Percentiles rank a stretch among this genome's conserved stretches.
These are phyloP conservation scores for Stachybotrys chartarum DNA, from an alignment of 2,329 filamentous ascomycete species.

Conservation along the genomic window DNA sequence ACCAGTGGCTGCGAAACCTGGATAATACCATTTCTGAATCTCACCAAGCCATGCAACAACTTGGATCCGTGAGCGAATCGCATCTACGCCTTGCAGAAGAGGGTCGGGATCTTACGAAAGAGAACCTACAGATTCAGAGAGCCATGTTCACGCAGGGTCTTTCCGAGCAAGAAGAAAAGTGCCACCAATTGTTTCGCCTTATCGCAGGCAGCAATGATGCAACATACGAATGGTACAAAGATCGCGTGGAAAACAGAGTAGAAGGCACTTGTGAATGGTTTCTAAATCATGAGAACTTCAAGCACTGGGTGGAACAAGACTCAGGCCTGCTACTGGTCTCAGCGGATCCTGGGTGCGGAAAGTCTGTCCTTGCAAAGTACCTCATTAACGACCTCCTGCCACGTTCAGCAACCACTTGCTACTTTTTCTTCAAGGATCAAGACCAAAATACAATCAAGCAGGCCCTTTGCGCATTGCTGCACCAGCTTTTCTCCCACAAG, in stretches of 20 bases:
- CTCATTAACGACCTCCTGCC: conserved; percentile 20
- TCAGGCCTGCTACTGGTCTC: conserved; percentile 25
- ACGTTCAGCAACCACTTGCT: conserved; percentile 21
- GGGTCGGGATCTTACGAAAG: not conserved
- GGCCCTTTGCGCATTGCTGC: conserved; percentile 31
- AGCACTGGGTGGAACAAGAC: conserved; percentile 16
- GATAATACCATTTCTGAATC: not conserved
- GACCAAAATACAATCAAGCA: conserved; percentile 24
- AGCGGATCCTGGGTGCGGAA: conserved; percentile 31
- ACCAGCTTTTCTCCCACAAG: conserved; percentile 27
- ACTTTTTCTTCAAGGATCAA: conserved; percentile 36
- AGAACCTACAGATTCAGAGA: not conserved
- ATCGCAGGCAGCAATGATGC: not conserved
- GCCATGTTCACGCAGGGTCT: not conserved
- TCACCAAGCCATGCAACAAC: not conserved
- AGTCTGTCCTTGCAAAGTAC: conserved; percentile 27
- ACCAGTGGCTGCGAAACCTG: not conserved
- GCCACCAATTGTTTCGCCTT: conserved; percentile 2
- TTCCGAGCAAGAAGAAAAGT: not conserved
- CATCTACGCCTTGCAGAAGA: not conserved
- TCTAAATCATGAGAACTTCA: conserved; percentile 18
- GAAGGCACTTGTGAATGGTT: conserved; percentile 6
- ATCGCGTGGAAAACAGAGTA: conserved; percentile 2
- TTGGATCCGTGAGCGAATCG: not conserved
- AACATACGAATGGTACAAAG: conserved; percentile 4